Evolutionary conservation across 1,139 yeast genomes (phyloP), one percentile per base, ranked within the genome.

Genomic region (Yamadazyma jaroonii): DNA sequence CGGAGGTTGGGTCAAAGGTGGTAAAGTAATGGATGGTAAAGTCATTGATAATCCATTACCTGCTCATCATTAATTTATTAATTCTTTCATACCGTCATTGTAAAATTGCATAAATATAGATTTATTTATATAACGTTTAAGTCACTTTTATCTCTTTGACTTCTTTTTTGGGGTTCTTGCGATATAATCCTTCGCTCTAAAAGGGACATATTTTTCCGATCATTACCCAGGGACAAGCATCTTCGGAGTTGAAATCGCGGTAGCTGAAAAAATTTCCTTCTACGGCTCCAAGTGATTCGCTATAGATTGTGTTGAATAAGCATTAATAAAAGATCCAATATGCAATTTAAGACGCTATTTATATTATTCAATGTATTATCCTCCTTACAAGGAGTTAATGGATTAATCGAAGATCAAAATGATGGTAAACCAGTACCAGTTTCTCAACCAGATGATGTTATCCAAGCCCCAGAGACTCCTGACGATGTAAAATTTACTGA

Each of bases 1-100:
- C 43, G 95, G 95, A 56, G 95, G 95, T 32, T 86, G 95, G 95
- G 73, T 79, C 40, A 72, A 75, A 31, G 74, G 72, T 27, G 78
- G 87, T 39, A 71, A 71, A 42, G 73, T 86, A 40, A 64, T 64
- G 49, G 81, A 81, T 43, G 95, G 95, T 49, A 61, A 59, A 46
- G 89, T 84, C 38, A 66, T 75, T 36, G 84, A 80, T 39, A 77
- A 80, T 53, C 85, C 87, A 42, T 53, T 69, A 40, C 77, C 77
- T 32, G 58, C 70, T 41, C 64, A 62, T 43, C 76, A 70, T 54
- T 60, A 56, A 32, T 14, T 15, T 8, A 29, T 22, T 12, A 9
- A 17, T 27, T 27, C 15, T 15, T 32, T 26, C 17, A 32, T 26
- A 9, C n/a, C 9, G 13, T 12, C 6, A 14, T 17, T 24, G 23